Conservation (phyloP, 805 yeast genomes). For the Geotrichum ghanense region DNA sequence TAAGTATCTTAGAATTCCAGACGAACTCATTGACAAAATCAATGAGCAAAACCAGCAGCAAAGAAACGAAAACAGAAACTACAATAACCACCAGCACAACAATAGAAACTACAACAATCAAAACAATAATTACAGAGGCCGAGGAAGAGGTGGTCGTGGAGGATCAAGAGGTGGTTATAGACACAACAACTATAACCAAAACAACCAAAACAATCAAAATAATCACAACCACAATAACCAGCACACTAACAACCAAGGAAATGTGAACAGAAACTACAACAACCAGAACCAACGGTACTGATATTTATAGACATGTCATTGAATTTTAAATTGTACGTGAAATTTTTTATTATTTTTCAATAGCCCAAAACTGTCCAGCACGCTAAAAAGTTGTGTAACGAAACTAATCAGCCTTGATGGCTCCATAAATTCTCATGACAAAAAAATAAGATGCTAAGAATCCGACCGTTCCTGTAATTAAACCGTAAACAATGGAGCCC, state of each 20-base stretch:
- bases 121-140: slow-evolving; percentile 7
- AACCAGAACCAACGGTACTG: not conserved
- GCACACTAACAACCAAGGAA: not conserved
- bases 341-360: not conserved
- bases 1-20: slow-evolving; percentile 33
- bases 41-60: slow-evolving; percentile 26
- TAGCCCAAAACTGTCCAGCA: too few relatives aligned
- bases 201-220: slow-evolving; percentile 7
- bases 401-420: slow-evolving; percentile 41
- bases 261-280: not conserved
- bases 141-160: slow-evolving; percentile 9
- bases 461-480: slow-evolving; percentile 69
- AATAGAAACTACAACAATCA: slow-evolving; percentile 11
- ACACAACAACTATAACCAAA: slow-evolving; percentile 9
- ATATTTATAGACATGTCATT: not conserved
- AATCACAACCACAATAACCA: slow-evolving; percentile 5
- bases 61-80: slow-evolving; percentile 25
- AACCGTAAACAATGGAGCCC: slow-evolving; percentile 48
- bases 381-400: not conserved
- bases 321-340: not conserved
- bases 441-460: slow-evolving; percentile 55
- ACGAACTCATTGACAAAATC: slow-evolving; percentile 26
- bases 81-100: slow-evolving; percentile 13
- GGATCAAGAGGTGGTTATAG: slow-evolving; percentile 8
- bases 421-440: slow-evolving; percentile 48